Base-by-base conservation (phyloP, 331 rosid species). In the Stylosanthes scabra region DNA sequence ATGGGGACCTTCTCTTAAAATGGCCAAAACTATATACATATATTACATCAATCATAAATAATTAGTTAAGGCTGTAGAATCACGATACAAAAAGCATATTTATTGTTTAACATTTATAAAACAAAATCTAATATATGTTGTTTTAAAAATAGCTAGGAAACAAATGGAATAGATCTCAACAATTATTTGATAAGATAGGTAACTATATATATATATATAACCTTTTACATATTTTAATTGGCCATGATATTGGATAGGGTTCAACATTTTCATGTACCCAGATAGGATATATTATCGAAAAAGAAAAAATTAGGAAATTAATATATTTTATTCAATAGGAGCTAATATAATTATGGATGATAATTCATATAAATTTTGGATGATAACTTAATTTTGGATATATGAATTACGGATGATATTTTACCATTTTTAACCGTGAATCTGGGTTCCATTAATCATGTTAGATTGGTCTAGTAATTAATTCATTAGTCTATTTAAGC, bases 231-330 rank as follows among this genome's bases (percentile, higher is more conserved):
- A 39, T 4, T 39, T 66, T 66, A 11, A 25, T 78, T 59, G 59
- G 59, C 25, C 29, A 60, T 42, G 20, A 77, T 15, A 62, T 66
- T 28, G 40, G 63, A 71, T 63, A 28, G 59, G 75, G 68, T 72
- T 68, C 7, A 49, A 61, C 41, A 69, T 71, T 63, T 27, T 54
- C 54, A 12, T 66, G 46, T 42, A 73, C 39, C 51, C n/a, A n/a
- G n/a, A 63, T 62, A 34, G 11, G 13, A 47, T 8, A 45, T 63
- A n/a, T n/a, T n/a, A n/a, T n/a, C n/a, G n/a, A n/a, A n/a, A n/a
- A n/a, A n/a, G n/a, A n/a, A n/a, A n/a, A n/a, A n/a, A n/a, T n/a
- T n/a, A n/a, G n/a, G n/a, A n/a, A n/a, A n/a, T n/a, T n/a, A n/a
- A n/a, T n/a, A n/a, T n/a, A n/a, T n/a, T n/a, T n/a, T n/a, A n/a